Base-by-base conservation (phyloP, 306 rosid species). In the Casuarina glauca region DNA sequence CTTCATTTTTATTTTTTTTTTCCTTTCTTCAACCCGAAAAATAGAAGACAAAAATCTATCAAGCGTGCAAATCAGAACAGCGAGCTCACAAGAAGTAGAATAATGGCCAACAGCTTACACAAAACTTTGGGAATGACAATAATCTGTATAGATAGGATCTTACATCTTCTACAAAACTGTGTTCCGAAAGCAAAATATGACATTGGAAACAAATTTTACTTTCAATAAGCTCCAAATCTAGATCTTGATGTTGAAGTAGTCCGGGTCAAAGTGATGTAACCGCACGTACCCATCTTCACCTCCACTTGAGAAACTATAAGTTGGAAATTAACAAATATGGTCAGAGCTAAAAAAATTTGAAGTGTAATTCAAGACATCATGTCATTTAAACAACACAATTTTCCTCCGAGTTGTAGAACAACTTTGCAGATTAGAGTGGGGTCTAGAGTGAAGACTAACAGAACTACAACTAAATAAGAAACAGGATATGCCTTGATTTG, bases 201-300 rank as follows among this genome's bases (percentile, higher is more conserved):
- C 68, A 50, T 78, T 78, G 71, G 75, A 41, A 48, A 74, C 7
- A 17, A 9, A 66, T 6, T 9, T n/a, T 41, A 17, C 20, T 66
- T 66, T 39, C 13, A 16, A 66, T 6, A 41, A 66, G 74, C 80
- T 82, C 78, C 54, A 49, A 70, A 75, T 46, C 85, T 89, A 95
- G 39, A 92, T 81, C 84, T 91, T 95, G 87, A 92, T 83, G 85
- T 88, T 83, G 90, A 95, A 95, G 88, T 95, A 95, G 81, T 95
- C 98, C 1, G 85, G 83, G 74, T 91, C 98, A 16, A 95, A 95
- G 82, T 92, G 98, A 80, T 95, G 98, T 81, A 95, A 77, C 58
- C 98, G 90, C 45, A 94, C 93, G 13, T 86, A 94, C 71, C 98
- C 98, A 81, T 94, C 98, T 82, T 94, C 98, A 54, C 98, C 98